phyloP scores from a whole-genome alignment of 768 basidiomycete genomes.

The Trametes cinnabarina region DNA sequence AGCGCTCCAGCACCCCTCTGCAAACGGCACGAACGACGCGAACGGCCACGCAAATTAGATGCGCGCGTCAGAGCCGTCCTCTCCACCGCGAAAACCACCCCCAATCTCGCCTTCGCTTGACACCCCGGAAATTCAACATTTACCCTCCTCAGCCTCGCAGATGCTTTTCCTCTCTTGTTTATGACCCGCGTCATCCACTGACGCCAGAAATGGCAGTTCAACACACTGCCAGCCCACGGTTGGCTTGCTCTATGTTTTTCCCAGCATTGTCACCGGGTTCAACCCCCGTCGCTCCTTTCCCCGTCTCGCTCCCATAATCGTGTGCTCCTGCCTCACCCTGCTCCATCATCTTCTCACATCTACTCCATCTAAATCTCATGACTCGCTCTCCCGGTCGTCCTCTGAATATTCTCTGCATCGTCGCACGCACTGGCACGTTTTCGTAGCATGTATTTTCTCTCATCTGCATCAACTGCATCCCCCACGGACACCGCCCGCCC shows the following conservation, averaged over 20 bases:
- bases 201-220: conserved; percentile 15
- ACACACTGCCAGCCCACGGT: conserved; percentile 25
- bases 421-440: neutral
- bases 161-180: neutral
- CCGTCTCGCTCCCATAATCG: neutral
- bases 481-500: neutral
- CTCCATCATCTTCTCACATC: neutral
- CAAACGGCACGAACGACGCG: conserved; percentile 32
- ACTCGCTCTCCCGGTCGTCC: neutral
- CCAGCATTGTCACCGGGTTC: conserved; percentile 63
- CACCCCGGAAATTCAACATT: conserved; percentile 21
- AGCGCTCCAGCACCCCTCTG: conserved; percentile 23
- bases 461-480: conserved; percentile 37
- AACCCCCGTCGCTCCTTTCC: conserved; percentile 61
- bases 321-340: neutral
- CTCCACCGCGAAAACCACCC: conserved; percentile 7
- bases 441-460: neutral
- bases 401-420: neutral
- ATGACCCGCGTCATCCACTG: conserved; percentile 11
- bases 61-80: conserved; percentile 7
- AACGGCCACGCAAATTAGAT: conserved; percentile 15
- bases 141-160: neutral
- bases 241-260: conserved; percentile 34
- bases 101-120: neutral
- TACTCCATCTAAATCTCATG: neutral